Percentiles rank a stretch among this genome's conserved stretches.
Evolutionary conservation across 2,329 filamentous ascomycete genomes (phyloP).

Genomic region (Cladophialophora carrionii): DNA sequence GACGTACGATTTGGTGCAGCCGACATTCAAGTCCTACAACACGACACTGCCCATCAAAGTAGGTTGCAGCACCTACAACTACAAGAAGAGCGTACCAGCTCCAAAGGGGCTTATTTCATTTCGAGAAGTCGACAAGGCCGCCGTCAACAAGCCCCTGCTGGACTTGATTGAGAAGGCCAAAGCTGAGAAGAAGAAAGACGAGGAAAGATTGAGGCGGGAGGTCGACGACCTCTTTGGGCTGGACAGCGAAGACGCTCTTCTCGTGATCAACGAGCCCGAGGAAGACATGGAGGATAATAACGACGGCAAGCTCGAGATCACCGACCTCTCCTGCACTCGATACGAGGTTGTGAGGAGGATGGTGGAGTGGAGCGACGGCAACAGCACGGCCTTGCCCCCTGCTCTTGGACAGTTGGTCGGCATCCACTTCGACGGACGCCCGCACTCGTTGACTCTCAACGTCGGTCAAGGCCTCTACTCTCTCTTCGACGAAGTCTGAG

Average conservation of each 20-base stretch:
- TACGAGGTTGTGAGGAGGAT: neutral
- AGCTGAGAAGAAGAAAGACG: conserved; percentile 15
- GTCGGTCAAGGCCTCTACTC: conserved; percentile 2
- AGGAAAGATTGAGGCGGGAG: conserved; percentile 12
- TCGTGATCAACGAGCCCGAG: neutral
- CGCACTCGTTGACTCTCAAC: conserved; percentile 2
- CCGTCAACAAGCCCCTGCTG: neutral
- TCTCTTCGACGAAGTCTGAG: neutral
- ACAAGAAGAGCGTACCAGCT: conserved; percentile 5
- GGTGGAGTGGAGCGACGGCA: neutral
- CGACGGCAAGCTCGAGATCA: neutral
- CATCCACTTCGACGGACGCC: neutral
- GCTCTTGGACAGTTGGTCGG: neutral
- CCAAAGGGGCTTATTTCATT: conserved; percentile 3
- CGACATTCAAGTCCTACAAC: neutral
- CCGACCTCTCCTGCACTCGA: neutral
- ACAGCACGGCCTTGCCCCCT: neutral
- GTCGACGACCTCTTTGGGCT: conserved; percentile 5
- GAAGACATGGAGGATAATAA: neutral
- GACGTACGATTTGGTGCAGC: conserved; percentile 8
- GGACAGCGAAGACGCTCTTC: neutral
- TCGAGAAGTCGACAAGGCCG: neutral
- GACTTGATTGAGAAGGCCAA: conserved; percentile 13
- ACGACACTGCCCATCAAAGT: neutral
- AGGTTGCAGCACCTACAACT: neutral